These are phyloP conservation scores for Cochlearia excelsa DNA, from an alignment of 345 rosid genomes.

Conservation along the genomic window DNA sequence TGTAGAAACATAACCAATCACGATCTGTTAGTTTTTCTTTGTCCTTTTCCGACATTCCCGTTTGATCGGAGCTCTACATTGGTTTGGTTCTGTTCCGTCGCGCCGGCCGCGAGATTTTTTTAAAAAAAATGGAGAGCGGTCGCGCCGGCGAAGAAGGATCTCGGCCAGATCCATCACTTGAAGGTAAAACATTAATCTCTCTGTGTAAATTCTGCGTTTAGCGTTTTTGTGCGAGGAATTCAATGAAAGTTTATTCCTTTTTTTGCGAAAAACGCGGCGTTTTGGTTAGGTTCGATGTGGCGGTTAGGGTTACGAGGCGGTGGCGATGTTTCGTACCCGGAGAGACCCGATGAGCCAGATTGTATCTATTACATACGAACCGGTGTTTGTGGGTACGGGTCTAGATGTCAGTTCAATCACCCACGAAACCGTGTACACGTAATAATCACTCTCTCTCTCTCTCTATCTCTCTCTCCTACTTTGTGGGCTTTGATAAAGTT, in stretches of 20 bases:
- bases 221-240: conserved; percentile 12
- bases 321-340: conserved; percentile 59
- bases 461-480: conserved; percentile 15
- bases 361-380: conserved; percentile 78
- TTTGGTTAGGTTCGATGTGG: conserved; percentile 77
- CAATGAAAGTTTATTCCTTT: conserved; percentile 18
- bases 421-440: conserved; percentile 79
- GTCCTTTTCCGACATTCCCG: conserved; percentile 30
- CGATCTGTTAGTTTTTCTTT: conserved; percentile 20
- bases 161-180: conserved; percentile 66
- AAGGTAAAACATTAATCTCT: conserved; percentile 46
- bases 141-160: conserved; percentile 53
- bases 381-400: conserved; percentile 78
- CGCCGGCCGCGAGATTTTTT: conserved; percentile 18
- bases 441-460: conserved; percentile 25
- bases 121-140: conserved; percentile 53
- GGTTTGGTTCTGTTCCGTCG: conserved; percentile 24
- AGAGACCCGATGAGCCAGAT: conserved; percentile 67
- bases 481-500: conserved; percentile 34
- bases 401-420: conserved; percentile 93
- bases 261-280: conserved; percentile 27
- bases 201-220: conserved; percentile 22
- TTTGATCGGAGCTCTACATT: conserved; percentile 53
- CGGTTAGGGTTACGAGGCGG: conserved; percentile 52
- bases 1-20: conserved; percentile 30